phyloP scores from a whole-genome alignment of 1,139 yeast species.

The Pichia sp. region DNA sequence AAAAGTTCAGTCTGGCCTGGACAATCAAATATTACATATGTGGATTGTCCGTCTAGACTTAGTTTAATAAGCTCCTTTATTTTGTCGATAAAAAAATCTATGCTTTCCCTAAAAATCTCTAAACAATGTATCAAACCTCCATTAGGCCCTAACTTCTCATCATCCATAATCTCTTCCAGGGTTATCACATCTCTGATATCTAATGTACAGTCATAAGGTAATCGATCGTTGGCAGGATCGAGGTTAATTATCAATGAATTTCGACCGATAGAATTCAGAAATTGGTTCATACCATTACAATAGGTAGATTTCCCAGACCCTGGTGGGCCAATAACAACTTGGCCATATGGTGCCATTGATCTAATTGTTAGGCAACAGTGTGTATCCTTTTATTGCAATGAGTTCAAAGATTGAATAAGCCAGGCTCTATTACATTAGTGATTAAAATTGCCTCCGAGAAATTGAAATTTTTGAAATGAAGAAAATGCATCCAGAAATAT shows the following conservation, averaged over 20 bases:
- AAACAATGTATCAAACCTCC: slow-evolving; percentile 92
- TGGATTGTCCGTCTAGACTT: slow-evolving; percentile 43
- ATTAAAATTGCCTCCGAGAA: not conserved
- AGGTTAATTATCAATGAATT: slow-evolving; percentile 77
- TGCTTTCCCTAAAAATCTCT: slow-evolving; percentile 48
- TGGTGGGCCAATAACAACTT: slow-evolving; percentile 95
- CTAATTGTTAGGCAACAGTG: not conserved
- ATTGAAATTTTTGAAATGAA: not conserved
- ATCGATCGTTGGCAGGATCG: slow-evolving; percentile 90
- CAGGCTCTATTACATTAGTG: too few species aligned
- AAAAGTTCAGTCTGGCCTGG: slow-evolving; percentile 97
- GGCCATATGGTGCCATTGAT: slow-evolving; percentile 71
- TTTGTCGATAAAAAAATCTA: slow-evolving; percentile 58
- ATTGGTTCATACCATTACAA: slow-evolving; percentile 88
- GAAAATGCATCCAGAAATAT: slow-evolving; percentile 1
- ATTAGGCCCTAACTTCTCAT: slow-evolving; percentile 81
- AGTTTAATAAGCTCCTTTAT: slow-evolving; percentile 51
- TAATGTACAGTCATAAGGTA: slow-evolving; percentile 77
- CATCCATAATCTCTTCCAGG: slow-evolving; percentile 86
- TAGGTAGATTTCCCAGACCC: slow-evolving; percentile 97
- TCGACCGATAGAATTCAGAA: slow-evolving; percentile 89
- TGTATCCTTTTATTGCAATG: too few species aligned
- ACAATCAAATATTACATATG: slow-evolving; percentile 86
- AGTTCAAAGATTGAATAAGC: too few species aligned
- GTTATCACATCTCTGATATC: slow-evolving; percentile 88